Conservation (phyloP, 106 monocot genomes). For the Acorus gramineus region DNA sequence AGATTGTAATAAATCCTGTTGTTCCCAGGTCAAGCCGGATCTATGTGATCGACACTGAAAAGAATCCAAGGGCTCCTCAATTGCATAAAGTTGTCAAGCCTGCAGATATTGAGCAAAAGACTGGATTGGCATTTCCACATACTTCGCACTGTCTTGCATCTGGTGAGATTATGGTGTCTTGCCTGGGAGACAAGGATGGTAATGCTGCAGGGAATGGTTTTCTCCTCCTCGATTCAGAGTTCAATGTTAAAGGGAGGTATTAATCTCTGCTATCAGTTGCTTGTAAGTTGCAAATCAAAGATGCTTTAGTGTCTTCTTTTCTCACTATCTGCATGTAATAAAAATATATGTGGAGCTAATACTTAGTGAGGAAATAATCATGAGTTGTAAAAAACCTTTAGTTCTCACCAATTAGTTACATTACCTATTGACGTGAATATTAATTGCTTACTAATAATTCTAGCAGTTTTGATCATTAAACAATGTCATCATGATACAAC, state of each 20-base stretch:
- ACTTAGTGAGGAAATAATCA: no score
- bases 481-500: no score
- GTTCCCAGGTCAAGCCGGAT: slow-evolving; percentile 68
- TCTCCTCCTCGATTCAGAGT: slow-evolving; percentile 90
- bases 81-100: slow-evolving; percentile 84
- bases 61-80: slow-evolving; percentile 65
- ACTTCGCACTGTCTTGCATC: slow-evolving; percentile 95
- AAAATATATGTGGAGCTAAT: no score
- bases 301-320: no score
- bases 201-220: slow-evolving; percentile 81
- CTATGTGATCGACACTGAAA: slow-evolving; percentile 68
- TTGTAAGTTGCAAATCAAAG: no score
- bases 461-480: no score
- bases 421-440: no score
- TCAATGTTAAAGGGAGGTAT: slow-evolving; percentile 98
- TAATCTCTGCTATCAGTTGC: background rate
- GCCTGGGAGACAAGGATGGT: slow-evolving; percentile 93
- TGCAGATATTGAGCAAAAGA: slow-evolving; percentile 64
- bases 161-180: slow-evolving; percentile 92
- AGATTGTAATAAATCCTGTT: background rate
- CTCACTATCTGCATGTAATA: no score
- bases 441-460: no score
- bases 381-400: no score
- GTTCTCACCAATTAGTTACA: no score
- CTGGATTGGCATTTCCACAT: slow-evolving; percentile 88